phyloP scores from a whole-genome alignment of 164 flowering plant genomes.

The Aristolochia contorta region DNA sequence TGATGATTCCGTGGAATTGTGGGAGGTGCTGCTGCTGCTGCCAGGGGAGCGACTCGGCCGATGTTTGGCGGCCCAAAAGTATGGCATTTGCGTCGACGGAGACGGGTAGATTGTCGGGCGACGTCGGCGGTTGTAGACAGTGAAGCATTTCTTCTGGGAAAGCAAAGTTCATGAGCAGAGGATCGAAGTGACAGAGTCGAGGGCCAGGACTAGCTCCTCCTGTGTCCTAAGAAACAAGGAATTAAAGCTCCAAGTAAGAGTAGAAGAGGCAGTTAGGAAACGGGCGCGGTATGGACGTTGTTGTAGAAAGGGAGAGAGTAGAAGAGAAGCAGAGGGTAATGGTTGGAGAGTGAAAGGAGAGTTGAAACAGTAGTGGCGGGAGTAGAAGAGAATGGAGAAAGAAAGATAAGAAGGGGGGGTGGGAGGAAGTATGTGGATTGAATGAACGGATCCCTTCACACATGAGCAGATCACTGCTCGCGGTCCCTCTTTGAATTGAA shows the following conservation, averaged over 20 bases:
- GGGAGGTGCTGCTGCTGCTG: slow-evolving; percentile 20
- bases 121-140: slow-evolving; percentile 17
- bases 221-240: not conserved
- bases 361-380: not conserved
- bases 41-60: slow-evolving; percentile 36
- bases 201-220: too few species aligned
- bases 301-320: too few species aligned
- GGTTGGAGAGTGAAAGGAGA: not conserved
- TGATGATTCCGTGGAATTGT: slow-evolving; percentile 13
- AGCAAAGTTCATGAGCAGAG: slow-evolving; percentile 25
- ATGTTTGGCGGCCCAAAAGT: slow-evolving; percentile 50
- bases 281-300: too few species aligned
- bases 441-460: not conserved
- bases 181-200: not conserved
- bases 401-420: not conserved
- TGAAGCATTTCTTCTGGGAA: slow-evolving; percentile 40
- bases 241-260: too few species aligned
- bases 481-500: too few species aligned
- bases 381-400: not conserved
- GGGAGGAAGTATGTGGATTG: not conserved
- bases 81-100: slow-evolving; percentile 35
- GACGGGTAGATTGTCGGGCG: not conserved
- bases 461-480: too few species aligned
- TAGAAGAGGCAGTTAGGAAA: too few species aligned
- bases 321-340: not conserved